Evolutionary conservation across 805 yeast species (phyloP).

Genomic region (Yamadazyma nakazawae): DNA sequence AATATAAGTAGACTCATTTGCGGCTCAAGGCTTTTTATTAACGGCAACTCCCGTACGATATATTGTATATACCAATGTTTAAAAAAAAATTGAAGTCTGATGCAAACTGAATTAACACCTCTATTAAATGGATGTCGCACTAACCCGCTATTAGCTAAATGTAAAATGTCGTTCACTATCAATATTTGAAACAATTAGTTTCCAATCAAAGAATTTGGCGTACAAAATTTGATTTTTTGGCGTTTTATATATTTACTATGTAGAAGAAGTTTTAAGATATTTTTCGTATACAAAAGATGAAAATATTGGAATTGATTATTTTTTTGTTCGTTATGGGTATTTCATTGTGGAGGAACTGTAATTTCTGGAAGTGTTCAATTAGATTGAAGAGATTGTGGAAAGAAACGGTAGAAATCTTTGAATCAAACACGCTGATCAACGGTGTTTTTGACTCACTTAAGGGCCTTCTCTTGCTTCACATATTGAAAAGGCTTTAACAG

Average conservation of each 20-base stretch:
- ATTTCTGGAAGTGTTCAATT: background rate
- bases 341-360: no score
- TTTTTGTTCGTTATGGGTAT: no score
- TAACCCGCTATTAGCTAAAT: background rate
- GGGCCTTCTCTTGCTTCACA: background rate
- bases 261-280: background rate
- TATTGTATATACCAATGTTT: no score
- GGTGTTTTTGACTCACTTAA: background rate
- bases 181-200: background rate
- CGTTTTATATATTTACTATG: background rate
- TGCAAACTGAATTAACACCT: background rate
- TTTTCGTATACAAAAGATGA: background rate
- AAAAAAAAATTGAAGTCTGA: no score
- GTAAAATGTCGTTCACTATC: background rate
- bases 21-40: no score
- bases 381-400: background rate
- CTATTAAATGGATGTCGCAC: background rate
- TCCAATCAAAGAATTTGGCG: background rate
- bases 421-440: background rate
- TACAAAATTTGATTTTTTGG: background rate
- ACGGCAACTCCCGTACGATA: no score
- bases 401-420: background rate
- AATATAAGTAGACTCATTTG: no score
- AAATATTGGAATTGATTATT: background rate
- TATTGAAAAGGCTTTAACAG: constrained; percentile 2